Evolutionary conservation across 768 basidiomycete genomes (phyloP).

Genomic region (Russula lepida): DNA sequence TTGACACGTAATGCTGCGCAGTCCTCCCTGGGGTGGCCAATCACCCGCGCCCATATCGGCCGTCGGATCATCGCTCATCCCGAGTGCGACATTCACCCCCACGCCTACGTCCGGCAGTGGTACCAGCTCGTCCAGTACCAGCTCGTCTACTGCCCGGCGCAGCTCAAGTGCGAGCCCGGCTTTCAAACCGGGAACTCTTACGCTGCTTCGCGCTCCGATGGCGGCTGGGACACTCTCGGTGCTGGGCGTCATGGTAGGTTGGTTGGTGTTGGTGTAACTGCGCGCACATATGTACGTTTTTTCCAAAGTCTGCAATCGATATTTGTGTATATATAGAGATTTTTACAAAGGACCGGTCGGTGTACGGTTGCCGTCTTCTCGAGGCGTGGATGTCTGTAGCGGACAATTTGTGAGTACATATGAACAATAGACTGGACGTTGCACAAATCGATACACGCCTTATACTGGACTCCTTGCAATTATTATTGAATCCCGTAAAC

Average conservation of each 20-base stretch:
- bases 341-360: background rate
- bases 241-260: background rate
- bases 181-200: background rate
- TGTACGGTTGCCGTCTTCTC: background rate
- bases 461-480: conserved; percentile 31
- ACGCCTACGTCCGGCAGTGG: too few species aligned
- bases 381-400: background rate
- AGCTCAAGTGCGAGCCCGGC: background rate
- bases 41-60: conserved; percentile 7
- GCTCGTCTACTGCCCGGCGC: too few species aligned
- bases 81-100: background rate
- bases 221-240: background rate
- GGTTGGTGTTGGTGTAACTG: background rate
- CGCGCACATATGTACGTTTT: background rate
- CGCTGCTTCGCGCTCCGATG: background rate
- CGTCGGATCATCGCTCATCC: conserved; percentile 10
- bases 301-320: background rate
- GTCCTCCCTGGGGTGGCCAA: background rate
- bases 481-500: conserved; percentile 43
- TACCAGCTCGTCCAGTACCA: too few species aligned
- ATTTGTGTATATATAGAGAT: background rate
- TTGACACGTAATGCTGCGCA: background rate
- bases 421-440: background rate
- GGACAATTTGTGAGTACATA: background rate
- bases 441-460: conserved; percentile 41